Evolutionary conservation across 1,284 basidiomycete genomes (phyloP), one percentile per base, ranked within the genome.

Genomic region (Cerrena zonata): DNA sequence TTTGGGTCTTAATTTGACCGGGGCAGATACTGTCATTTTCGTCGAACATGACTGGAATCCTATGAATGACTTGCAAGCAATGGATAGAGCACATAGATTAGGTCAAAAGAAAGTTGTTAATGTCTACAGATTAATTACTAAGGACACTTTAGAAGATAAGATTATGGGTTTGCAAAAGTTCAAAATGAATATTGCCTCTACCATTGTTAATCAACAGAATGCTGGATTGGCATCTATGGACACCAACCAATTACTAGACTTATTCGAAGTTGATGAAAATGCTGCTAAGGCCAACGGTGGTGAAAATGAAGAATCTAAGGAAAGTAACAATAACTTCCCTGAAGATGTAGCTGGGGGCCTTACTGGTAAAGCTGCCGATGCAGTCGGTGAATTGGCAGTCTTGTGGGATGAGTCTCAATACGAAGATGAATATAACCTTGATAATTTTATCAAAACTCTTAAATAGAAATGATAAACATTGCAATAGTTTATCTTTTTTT

Each of bases 21-120:
- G 96, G 21, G 96, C 96, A 7, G 96, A 99, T 67, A 99, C 96
- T 1, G 96, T 99, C 58, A 97, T 99, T 57, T 99, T 99, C 62
- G 93, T 99, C 45, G 96, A 99, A 68, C 96, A 99, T 67, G 96
- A 99, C 67, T 99, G 96, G 96, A 99, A 99, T 68, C 96, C 96
- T 19, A 97, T 96, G 94, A 98, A 98, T 69, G 96, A 99, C 71
- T 73, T 99, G 11, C 96, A 99, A 67, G 96, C 96, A 5, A 99
- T 99, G 96, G 96, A 99, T 67, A 84, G 96, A 50, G 96, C 96
- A 1, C 96, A 99, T 71, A 86, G 96, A 49, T 86, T 99, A 24
- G 96, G 96, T 3, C 96, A 99, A 73, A 99, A 97, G 75, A 94
- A 94, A 69, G 94, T 98, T 13, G 96, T 99, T 43, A 99, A 98